phyloP scores from a whole-genome alignment of 2,329 filamentous ascomycete species.

The Curvularia sp. region DNA sequence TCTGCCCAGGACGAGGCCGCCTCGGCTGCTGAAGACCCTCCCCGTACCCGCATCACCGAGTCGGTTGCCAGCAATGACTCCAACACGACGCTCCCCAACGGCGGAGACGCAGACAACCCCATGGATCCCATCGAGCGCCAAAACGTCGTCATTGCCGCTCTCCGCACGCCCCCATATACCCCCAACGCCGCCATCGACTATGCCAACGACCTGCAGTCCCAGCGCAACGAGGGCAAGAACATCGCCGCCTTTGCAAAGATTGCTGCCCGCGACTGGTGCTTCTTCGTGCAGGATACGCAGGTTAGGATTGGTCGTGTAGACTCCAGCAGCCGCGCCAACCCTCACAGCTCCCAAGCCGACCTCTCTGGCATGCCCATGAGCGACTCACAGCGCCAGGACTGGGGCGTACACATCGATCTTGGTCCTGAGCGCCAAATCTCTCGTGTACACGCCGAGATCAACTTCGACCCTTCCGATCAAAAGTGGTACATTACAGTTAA shows the following conservation, averaged over 20 bases:
- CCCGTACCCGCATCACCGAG: constrained; percentile 46
- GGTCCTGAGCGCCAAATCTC: constrained; percentile 61
- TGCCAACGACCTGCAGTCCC: constrained; percentile 58
- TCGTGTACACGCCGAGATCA: constrained; percentile 59
- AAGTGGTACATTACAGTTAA: constrained; percentile 87
- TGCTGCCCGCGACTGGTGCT: constrained; percentile 82
- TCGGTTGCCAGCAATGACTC: constrained; percentile 54
- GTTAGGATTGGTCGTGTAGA: constrained; percentile 74
- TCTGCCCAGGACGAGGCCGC: constrained; percentile 32
- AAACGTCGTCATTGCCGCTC: constrained; percentile 49
- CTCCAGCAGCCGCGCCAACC: constrained; percentile 39
- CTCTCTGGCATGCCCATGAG: constrained; percentile 34
- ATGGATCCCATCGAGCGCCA: constrained; percentile 46
- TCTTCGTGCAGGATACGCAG: constrained; percentile 77
- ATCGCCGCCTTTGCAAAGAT: constrained; percentile 79
- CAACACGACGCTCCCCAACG: constrained; percentile 47
- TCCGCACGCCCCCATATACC: constrained; percentile 56
- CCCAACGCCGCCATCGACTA: constrained; percentile 66
- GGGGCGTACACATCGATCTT: constrained; percentile 82
- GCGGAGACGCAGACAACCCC: constrained; percentile 41
- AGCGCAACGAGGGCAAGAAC: constrained; percentile 53
- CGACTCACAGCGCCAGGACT: constrained; percentile 41
- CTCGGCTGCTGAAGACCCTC: constrained; percentile 28
- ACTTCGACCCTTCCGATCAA: constrained; percentile 54
- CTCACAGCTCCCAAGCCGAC: constrained; percentile 38